Evolutionary conservation across 768 basidiomycete species (phyloP).

Genomic region (Clitopilus passeckerianus): DNA sequence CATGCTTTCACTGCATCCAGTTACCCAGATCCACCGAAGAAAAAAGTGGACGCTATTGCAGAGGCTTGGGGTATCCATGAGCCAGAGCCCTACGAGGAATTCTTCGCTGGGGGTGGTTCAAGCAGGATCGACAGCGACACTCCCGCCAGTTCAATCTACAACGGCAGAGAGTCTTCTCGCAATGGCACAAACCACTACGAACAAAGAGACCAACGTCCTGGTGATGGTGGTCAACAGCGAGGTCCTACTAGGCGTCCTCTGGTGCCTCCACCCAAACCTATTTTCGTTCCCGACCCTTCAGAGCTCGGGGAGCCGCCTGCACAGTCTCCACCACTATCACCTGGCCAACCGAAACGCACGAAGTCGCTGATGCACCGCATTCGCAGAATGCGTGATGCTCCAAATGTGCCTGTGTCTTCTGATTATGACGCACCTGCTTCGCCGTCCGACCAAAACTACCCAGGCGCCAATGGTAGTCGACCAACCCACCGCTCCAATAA

Average conservation of each 20-base stretch:
- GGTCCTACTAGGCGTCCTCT: conserved; percentile 39
- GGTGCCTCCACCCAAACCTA: conserved; percentile 81
- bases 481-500: conserved; percentile 72
- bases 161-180: conserved; percentile 43
- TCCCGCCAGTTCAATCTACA: conserved; percentile 64
- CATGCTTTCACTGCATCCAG: conserved; percentile 39
- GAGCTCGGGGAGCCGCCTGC: conserved; percentile 29
- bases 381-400: conserved; percentile 82
- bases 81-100: conserved; percentile 88
- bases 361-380: conserved; percentile 87
- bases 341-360: conserved; percentile 60
- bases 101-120: conserved; percentile 75
- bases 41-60: conserved; percentile 83
- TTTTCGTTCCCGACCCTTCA: conserved; percentile 58
- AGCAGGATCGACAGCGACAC: conserved; percentile 45
- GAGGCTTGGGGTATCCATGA: conserved; percentile 94
- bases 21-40: conserved; percentile 66
- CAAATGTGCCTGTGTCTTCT: conserved; percentile 68
- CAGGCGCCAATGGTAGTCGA: conserved; percentile 26
- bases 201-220: conserved; percentile 28
- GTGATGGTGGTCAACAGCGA: conserved; percentile 23
- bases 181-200: conserved; percentile 47
- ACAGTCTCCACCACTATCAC: conserved; percentile 37
- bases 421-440: conserved; percentile 40
- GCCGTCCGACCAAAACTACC: conserved; percentile 27